phyloP scores from a whole-genome alignment of 2,329 filamentous ascomycete species.

The Juglanconis sp. region DNA sequence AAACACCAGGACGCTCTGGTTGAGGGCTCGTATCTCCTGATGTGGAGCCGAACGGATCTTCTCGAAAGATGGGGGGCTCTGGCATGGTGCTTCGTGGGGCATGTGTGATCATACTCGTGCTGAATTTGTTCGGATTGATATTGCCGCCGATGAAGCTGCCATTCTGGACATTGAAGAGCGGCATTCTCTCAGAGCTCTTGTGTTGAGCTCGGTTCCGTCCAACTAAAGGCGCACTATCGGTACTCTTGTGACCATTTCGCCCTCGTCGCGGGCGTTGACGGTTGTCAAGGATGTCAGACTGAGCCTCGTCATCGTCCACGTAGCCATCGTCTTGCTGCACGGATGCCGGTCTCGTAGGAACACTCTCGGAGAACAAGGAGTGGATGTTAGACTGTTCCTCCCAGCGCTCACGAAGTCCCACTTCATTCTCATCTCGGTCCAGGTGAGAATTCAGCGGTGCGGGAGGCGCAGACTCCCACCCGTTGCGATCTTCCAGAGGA shows the following conservation, averaged over 20 bases:
- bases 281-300: constrained; percentile 15
- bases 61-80: constrained; percentile 6
- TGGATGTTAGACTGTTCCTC: constrained; percentile 18
- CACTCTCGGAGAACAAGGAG: constrained; percentile 16
- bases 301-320: constrained; percentile 4
- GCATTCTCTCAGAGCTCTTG: neutral
- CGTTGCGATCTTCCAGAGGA: neutral
- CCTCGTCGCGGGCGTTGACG: constrained; percentile 14
- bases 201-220: neutral
- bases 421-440: constrained; percentile 1
- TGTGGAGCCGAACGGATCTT: constrained; percentile 15
- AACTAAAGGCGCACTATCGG: neutral
- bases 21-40: constrained; percentile 11
- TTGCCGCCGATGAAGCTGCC: neutral
- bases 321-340: neutral
- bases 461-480: constrained; percentile 9
- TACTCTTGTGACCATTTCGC: constrained; percentile 1
- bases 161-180: constrained; percentile 12
- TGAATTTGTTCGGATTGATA: constrained; percentile 1
- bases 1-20: constrained; percentile 2
- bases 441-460: neutral
- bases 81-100: constrained; percentile 3
- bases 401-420: constrained; percentile 14
- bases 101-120: constrained; percentile 17
- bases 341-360: constrained; percentile 6